A percentile compares a stretch with the other conserved stretches of the same genome.
Conservation (phyloP, 1,139 yeast species). For the Pneumocystis canis region DNA sequence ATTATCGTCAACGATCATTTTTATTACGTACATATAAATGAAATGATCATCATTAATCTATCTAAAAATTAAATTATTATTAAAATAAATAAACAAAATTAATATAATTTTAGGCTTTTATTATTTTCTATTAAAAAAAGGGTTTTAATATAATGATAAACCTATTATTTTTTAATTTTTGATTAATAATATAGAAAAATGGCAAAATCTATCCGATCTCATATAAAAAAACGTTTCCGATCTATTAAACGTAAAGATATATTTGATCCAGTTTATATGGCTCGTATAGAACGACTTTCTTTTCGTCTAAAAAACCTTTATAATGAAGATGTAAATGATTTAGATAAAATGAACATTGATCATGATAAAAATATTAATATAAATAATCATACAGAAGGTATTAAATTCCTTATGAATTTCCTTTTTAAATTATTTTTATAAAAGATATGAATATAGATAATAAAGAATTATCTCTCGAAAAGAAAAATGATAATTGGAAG, state of each 20-base stretch:
- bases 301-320: neutral
- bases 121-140: neutral
- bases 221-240: conserved; percentile 8
- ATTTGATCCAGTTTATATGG: neutral
- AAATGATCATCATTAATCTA: too few relatives aligned
- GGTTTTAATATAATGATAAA: neutral
- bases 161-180: neutral
- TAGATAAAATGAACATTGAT: neutral
- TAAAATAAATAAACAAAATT: too few relatives aligned
- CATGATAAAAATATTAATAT: neutral
- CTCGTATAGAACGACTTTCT: neutral
- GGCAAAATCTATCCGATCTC: conserved; percentile 9
- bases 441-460: neutral
- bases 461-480: neutral
- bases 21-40: too few relatives aligned
- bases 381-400: neutral
- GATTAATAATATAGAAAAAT: neutral
- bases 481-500: too few relatives aligned
- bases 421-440: too few relatives aligned
- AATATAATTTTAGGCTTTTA: too few relatives aligned
- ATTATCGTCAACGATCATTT: too few relatives aligned
- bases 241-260: conserved; percentile 4
- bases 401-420: neutral
- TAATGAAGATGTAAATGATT: neutral
- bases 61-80: too few relatives aligned